Conservation (phyloP, 139 green algal species). For the Prasinococcaceae sp. region DNA sequence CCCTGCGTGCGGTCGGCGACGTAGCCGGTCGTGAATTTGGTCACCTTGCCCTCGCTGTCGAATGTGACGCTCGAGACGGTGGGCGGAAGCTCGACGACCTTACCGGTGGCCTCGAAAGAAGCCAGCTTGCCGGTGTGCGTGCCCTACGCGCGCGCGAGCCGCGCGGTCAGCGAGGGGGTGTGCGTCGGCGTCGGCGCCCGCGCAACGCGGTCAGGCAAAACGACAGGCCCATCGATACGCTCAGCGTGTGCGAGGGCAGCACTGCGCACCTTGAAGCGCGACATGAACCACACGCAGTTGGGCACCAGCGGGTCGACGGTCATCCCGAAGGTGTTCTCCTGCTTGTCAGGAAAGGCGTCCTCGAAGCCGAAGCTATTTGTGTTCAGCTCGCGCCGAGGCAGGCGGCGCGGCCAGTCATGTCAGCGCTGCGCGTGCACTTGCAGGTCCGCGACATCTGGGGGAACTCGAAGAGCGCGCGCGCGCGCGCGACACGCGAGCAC, state of each 20-base stretch:
- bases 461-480: too few species aligned
- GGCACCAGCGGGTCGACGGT: constrained; percentile 46
- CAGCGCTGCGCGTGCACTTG: too few species aligned
- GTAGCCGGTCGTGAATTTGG: constrained; percentile 42
- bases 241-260: too few species aligned
- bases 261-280: too few species aligned
- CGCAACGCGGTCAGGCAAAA: too few species aligned
- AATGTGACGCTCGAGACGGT: constrained; percentile 29
- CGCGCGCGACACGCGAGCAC: too few species aligned
- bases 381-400: too few species aligned
- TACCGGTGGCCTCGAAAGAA: background rate
- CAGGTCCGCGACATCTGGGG: too few species aligned
- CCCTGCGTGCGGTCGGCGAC: constrained; percentile 39
- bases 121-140: constrained; percentile 20
- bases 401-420: too few species aligned
- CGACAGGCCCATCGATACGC: too few species aligned
- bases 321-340: constrained; percentile 33
- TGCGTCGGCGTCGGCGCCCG: too few species aligned
- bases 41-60: constrained; percentile 41
- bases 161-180: too few species aligned
- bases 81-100: constrained; percentile 11
- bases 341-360: constrained; percentile 35
- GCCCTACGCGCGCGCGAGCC: background rate
- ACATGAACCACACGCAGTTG: constrained; percentile 52
- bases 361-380: constrained; percentile 26